These are phyloP conservation scores for Phytopythium montanum DNA, from an alignment of 352 stramenopile species.

Conservation along the genomic window DNA sequence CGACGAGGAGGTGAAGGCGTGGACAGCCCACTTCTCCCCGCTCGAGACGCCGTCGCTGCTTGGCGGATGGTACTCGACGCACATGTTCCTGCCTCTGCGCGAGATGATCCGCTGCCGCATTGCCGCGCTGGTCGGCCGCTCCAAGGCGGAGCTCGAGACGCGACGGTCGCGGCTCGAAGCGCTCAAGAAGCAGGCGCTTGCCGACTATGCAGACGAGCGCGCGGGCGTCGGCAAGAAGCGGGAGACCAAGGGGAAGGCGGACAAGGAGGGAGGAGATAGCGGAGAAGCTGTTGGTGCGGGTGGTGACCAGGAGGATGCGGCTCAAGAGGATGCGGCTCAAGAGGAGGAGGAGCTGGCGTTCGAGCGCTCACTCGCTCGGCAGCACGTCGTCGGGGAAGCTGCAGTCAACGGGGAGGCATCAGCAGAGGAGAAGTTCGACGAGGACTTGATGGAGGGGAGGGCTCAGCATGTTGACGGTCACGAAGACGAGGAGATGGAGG, in stretches of 20 bases:
- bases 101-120: slow-evolving; percentile 79
- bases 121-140: slow-evolving; percentile 62
- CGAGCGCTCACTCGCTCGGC: slow-evolving; percentile 28
- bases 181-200: slow-evolving; percentile 72
- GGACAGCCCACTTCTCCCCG: slow-evolving; percentile 45
- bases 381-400: slow-evolving; percentile 14
- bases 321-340: slow-evolving; percentile 19
- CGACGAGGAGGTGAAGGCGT: slow-evolving; percentile 53
- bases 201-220: slow-evolving; percentile 50
- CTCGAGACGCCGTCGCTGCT: slow-evolving; percentile 49
- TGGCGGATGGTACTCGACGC: slow-evolving; percentile 72
- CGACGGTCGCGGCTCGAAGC: slow-evolving; percentile 58
- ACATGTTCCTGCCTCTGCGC: slow-evolving; percentile 75
- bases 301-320: slow-evolving; percentile 13
- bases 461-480: no score
- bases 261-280: slow-evolving; percentile 1
- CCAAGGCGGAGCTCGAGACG: slow-evolving; percentile 62
- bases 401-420: slow-evolving; percentile 10
- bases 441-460: no score
- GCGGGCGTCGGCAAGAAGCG: slow-evolving; percentile 12
- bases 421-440: not conserved
- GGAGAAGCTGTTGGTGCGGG: slow-evolving; percentile 5
- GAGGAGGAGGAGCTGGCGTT: slow-evolving; percentile 38
- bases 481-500: slow-evolving; percentile 32
- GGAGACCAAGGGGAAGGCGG: slow-evolving; percentile 13